These are phyloP conservation scores for Musa troglodytarum DNA, from an alignment of 176 grass and related monocot genomes.

Conservation along the genomic window DNA sequence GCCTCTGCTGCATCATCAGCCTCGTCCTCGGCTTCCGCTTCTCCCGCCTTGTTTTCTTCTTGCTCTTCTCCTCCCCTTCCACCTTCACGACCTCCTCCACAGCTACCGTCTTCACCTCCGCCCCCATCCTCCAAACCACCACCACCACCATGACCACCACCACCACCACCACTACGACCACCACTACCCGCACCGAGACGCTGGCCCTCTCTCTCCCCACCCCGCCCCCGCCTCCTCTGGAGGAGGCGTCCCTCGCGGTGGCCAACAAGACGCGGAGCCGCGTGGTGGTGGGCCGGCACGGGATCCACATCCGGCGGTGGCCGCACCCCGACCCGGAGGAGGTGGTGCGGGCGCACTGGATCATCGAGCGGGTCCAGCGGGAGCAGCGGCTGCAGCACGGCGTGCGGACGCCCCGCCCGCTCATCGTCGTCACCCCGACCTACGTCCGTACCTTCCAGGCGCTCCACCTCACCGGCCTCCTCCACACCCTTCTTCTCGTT, in stretches of 20 bases:
- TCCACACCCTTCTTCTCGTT: constrained; percentile 35
- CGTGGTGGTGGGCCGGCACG: constrained; percentile 18
- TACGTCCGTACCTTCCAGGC: constrained; percentile 32
- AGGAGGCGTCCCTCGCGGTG: not conserved
- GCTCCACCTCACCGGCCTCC: constrained; percentile 26
- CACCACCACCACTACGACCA: constrained; percentile 4
- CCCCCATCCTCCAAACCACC: constrained; percentile 27
- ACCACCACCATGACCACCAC: constrained; percentile 35
- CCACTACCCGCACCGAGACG: constrained; percentile 2
- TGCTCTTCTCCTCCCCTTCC: constrained; percentile 65
- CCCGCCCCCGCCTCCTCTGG: constrained; percentile 10
- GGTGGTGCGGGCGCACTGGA: constrained; percentile 18
- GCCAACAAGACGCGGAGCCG: not conserved
- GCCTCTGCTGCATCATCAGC: constrained; percentile 69
- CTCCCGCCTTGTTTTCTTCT: constrained; percentile 84
- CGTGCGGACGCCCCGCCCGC: not conserved
- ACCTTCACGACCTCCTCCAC: constrained; percentile 23
- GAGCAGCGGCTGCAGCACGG: constrained; percentile 27
- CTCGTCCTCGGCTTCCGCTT: constrained; percentile 87
- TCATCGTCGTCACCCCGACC: constrained; percentile 37
- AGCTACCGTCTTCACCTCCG: constrained; percentile 30
- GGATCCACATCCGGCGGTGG: constrained; percentile 23
- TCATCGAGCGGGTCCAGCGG: constrained; percentile 32
- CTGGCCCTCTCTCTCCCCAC: constrained; percentile 31
- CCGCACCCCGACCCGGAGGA: constrained; percentile 17